Evolutionary conservation across 192 early-diverging fungal species (phyloP).

Genomic region (Geranomyces michiganensis): DNA sequence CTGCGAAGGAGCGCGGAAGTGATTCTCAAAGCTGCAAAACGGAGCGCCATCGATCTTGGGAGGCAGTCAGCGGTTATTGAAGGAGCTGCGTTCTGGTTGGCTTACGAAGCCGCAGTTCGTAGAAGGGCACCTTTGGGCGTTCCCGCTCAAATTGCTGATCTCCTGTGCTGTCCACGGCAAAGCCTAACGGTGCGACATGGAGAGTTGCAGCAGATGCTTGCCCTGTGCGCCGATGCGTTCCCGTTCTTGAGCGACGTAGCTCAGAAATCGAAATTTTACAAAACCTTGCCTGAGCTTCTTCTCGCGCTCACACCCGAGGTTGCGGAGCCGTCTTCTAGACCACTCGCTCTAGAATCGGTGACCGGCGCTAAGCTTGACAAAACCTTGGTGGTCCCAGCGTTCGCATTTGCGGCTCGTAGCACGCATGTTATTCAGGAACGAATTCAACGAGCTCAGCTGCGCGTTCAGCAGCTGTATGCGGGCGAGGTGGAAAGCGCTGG

Average conservation of each 20-base stretch:
- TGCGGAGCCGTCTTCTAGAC: neutral
- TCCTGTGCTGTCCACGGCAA: neutral
- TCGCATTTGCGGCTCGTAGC: neutral
- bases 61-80: neutral
- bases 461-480: neutral
- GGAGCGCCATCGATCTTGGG: neutral
- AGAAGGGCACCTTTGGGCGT: neutral
- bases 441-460: neutral
- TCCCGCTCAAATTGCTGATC: neutral
- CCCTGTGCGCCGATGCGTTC: constrained; percentile 7
- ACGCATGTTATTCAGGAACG: neutral
- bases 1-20: neutral
- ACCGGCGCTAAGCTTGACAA: neutral
- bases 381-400: neutral
- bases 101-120: constrained; percentile 6
- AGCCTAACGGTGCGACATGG: neutral
- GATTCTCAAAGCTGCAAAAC: constrained; percentile 6
- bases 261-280: neutral
- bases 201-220: constrained; percentile 15
- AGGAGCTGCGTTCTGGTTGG: constrained; percentile 8
- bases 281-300: neutral
- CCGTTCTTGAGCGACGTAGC: constrained; percentile 4
- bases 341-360: neutral
- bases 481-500: constrained; percentile 12
- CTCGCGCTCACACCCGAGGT: neutral